These are phyloP conservation scores for Aspergillus tubingensis DNA, from an alignment of 2,329 filamentous ascomycete genomes.

Conservation along the genomic window DNA sequence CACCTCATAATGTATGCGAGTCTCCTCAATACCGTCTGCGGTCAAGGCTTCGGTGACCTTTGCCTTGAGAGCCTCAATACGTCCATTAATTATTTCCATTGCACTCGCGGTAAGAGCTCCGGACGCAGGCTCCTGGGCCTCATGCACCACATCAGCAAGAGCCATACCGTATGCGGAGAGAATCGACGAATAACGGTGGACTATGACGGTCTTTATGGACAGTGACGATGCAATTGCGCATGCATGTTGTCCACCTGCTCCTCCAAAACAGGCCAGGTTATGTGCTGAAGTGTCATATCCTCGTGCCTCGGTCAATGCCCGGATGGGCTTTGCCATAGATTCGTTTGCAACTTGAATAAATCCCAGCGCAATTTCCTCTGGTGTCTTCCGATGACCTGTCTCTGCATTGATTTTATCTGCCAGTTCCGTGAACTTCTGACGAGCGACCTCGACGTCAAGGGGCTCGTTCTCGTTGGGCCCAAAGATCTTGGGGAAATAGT, in stretches of 20 bases:
- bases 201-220: constrained; percentile 79
- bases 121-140: constrained; percentile 63
- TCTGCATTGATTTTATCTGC: constrained; percentile 55
- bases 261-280: constrained; percentile 87
- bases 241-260: constrained; percentile 88
- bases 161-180: constrained; percentile 93
- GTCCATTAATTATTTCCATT: not conserved
- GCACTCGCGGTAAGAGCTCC: not conserved
- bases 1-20: constrained; percentile 34
- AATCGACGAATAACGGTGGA: constrained; percentile 89
- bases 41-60: constrained; percentile 31
- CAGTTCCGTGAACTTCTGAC: constrained; percentile 72
- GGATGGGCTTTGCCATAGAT: constrained; percentile 67
- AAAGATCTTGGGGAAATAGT: constrained; percentile 96
- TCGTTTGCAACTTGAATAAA: constrained; percentile 48
- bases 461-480: constrained; percentile 85
- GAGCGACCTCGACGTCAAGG: constrained; percentile 74
- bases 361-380: constrained; percentile 43
- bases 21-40: not conserved
- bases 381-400: constrained; percentile 45
- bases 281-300: constrained; percentile 90
- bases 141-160: constrained; percentile 87
- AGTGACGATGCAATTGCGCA: constrained; percentile 85
- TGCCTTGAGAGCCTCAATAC: constrained; percentile 44
- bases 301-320: constrained; percentile 87